Evolutionary conservation across 2,329 filamentous ascomycete genomes (phyloP), one percentile per base, ranked within the genome.

Genomic region (Xylaria hypoxylon): DNA sequence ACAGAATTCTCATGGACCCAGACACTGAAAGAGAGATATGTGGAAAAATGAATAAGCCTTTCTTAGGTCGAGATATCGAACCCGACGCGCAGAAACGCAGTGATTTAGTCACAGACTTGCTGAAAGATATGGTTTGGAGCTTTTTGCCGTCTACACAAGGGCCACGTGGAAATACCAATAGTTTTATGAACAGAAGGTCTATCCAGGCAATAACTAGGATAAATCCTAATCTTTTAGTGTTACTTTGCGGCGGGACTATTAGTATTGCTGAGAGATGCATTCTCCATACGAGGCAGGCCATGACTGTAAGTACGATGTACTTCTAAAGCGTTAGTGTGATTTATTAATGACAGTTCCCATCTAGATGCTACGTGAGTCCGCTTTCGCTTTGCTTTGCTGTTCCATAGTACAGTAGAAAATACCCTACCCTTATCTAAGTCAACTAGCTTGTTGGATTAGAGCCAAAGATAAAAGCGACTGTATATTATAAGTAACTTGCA

Each of bases 221-320:
- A 19, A 52, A 28, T 13, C 33, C 26, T 11, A 28, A n/a, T 7
- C 1, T 17, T 0, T 8, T 44, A 17, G n/a, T 1, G n/a, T 22
- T 44, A 7, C 6, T 51, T 7, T 60, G 58, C 11, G 47, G 58
- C 6, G 35, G 22, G 24, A 51, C 47, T 10, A 42, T 60, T 10
- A 60, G 15, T 22, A 19, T 52, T 7, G 58, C 58, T 17, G 58
- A 60, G 35, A 60, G 58, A 52, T 60, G 58, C 6, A 31, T 31
- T 17, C 3, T 60, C 15, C 11, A 60, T 22, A 10, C 8, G 3
- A 42, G 15, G n/a, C 4, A 31, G 11, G 58, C 58, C 42, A 31
- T 51, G 1, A 51, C 58, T 5, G 58, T 60, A 24, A 51, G 58
- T 52, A 31, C 7, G 10, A n/a, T n/a, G n/a, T n/a, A n/a, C n/a